A percentile compares a stretch with the other conserved stretches of the same genome.
Conservation (phyloP, 371 early-diverging fungal genomes). For the Rhizopus microsporus region DNA sequence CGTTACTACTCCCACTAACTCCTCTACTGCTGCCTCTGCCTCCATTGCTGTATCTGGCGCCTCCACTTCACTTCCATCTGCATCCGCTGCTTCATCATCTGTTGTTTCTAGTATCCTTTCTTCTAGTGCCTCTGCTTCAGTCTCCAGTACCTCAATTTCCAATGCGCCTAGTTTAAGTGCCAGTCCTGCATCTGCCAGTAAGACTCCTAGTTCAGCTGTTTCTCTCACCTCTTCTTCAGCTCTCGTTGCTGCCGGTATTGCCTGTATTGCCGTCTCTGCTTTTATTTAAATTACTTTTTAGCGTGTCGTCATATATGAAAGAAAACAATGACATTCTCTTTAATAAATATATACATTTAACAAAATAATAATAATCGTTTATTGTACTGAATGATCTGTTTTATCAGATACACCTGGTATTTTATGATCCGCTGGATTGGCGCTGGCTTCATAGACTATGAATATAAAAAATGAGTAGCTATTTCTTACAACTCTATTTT, state of each 20-base stretch:
- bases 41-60: background rate
- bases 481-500: background rate
- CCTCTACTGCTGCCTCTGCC: background rate
- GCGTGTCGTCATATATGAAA: background rate
- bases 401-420: slow-evolving; percentile 44
- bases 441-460: slow-evolving; percentile 76
- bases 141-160: background rate
- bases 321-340: background rate
- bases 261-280: slow-evolving; percentile 1
- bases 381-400: slow-evolving; percentile 47
- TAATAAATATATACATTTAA: background rate
- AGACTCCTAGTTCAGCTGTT: background rate
- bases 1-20: background rate
- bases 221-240: background rate
- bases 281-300: background rate
- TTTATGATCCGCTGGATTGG: slow-evolving; percentile 87
- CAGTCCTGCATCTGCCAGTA: background rate
- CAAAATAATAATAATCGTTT: slow-evolving; percentile 9
- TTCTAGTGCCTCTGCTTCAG: background rate
- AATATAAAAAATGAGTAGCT: background rate
- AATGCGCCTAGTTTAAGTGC: background rate
- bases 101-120: background rate
- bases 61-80: background rate
- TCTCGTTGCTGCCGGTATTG: slow-evolving; percentile 2
- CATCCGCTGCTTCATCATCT: background rate